Conservation (phyloP, 805 yeast species). For the Cyberlindnera amylophila region DNA sequence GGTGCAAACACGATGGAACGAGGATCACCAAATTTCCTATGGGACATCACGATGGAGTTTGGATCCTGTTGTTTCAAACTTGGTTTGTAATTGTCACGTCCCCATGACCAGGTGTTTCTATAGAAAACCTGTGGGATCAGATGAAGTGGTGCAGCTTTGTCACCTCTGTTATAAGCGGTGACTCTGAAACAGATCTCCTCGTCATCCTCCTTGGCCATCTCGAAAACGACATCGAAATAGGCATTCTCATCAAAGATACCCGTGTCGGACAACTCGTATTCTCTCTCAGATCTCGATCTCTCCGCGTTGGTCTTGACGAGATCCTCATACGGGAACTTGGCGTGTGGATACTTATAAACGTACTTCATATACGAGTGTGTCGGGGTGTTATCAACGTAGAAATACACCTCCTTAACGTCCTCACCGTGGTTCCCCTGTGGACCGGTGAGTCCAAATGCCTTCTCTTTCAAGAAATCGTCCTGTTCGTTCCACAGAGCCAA, state of each 20-base stretch:
- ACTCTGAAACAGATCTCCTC: constrained; percentile 79
- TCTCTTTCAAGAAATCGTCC: constrained; percentile 81
- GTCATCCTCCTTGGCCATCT: constrained; percentile 81
- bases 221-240: constrained; percentile 85
- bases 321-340: constrained; percentile 75
- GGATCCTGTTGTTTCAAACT: constrained; percentile 36
- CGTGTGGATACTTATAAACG: constrained; percentile 88
- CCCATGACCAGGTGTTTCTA: constrained; percentile 96
- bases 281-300: constrained; percentile 64
- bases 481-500: constrained; percentile 90
- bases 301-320: constrained; percentile 63
- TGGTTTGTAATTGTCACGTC: constrained; percentile 52
- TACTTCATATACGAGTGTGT: constrained; percentile 91
- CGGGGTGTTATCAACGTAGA: constrained; percentile 87
- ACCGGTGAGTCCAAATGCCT: constrained; percentile 83
- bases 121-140: constrained; percentile 79
- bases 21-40: constrained; percentile 64
- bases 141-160: constrained; percentile 83
- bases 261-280: constrained; percentile 82
- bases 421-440: constrained; percentile 96
- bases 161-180: constrained; percentile 83
- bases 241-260: constrained; percentile 57
- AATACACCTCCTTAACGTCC: constrained; percentile 84
- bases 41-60: constrained; percentile 52
- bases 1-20: constrained; percentile 68